Base-by-base conservation (phyloP, 495 filamentous ascomycete genomes). In the Penicillium alfredii region DNA sequence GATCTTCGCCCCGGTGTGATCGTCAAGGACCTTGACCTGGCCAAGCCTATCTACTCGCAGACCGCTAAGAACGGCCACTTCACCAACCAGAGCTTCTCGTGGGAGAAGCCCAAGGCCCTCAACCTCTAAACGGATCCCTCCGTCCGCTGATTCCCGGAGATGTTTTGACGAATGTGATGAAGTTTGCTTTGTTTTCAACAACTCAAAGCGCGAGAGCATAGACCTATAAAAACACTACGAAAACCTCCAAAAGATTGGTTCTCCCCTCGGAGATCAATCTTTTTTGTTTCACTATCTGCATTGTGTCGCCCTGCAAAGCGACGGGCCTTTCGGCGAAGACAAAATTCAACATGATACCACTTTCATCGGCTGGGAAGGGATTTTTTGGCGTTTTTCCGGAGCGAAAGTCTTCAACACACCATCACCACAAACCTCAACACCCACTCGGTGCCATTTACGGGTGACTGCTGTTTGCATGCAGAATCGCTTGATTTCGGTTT, bases 31-130 rank as follows among this genome's bases (percentile, higher is more conserved):
- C 85, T 98, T 35, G 82, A 97, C 64, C 77, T 98, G 39, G 77
- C 81, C 61, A 86, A 87, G 71, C 92, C 92, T 47, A 94, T 97
- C 77, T 98, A 98, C 82, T 80, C 77, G 80, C 76, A 89, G 74
- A 98, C 92, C 18, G 92, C 92, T 58, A 95, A 95, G 84, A 96
- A 97, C 68, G 92, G 90, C 54, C 92, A 98, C 78, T 98, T 98
- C 74, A 94, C 90, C 68, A 92, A 95, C 84, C 92, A 94, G 78
- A 71, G 71, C 61, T 98, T 96, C 80, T 74, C 71, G 64, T 98
- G 92, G 92, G 92, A 98, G 83, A 80, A 95, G 76, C 90, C 92
- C 53, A 95, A 95, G 86, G 58, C 71, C 47, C 82, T 98, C 55
- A 86, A 82, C 70, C 79, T 83, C 66, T 97, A 94, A 75, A 50